These are phyloP conservation scores for Diaporthe vexans DNA, from an alignment of 2,329 filamentous ascomycete genomes.

Conservation along the genomic window DNA sequence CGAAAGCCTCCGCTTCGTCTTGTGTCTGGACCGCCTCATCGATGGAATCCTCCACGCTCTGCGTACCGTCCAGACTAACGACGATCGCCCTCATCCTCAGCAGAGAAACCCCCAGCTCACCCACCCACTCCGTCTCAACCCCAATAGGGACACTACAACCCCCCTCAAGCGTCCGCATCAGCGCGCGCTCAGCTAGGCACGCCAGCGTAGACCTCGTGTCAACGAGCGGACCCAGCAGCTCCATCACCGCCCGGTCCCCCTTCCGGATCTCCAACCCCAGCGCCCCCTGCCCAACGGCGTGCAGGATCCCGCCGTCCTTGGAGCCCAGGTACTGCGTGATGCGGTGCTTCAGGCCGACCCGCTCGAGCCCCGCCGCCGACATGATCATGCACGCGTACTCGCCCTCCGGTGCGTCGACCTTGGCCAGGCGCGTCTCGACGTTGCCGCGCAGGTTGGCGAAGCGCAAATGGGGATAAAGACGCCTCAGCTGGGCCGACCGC, in stretches of 20 bases:
- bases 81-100: constrained; percentile 20
- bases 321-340: constrained; percentile 12
- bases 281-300: constrained; percentile 6
- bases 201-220: constrained; percentile 7
- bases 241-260: background rate
- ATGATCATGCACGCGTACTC: constrained; percentile 16
- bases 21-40: background rate
- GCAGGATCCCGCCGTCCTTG: constrained; percentile 12
- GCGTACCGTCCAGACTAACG: background rate
- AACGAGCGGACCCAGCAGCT: background rate
- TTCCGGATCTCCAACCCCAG: constrained; percentile 6
- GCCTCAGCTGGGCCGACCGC: constrained; percentile 11
- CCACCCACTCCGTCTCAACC: constrained; percentile 7
- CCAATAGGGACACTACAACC: constrained; percentile 13
- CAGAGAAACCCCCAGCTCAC: background rate
- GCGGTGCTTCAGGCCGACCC: constrained; percentile 6
- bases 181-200: background rate
- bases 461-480: background rate
- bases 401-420: background rate
- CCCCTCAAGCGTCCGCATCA: constrained; percentile 13
- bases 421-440: constrained; percentile 17
- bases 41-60: background rate
- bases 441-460: constrained; percentile 19
- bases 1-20: background rate
- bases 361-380: constrained; percentile 6